A percentile compares a stretch with the other conserved stretches of the same genome.
phyloP scores from a whole-genome alignment of 2,329 filamentous ascomycete genomes.

The Fusarium bactridioides region DNA sequence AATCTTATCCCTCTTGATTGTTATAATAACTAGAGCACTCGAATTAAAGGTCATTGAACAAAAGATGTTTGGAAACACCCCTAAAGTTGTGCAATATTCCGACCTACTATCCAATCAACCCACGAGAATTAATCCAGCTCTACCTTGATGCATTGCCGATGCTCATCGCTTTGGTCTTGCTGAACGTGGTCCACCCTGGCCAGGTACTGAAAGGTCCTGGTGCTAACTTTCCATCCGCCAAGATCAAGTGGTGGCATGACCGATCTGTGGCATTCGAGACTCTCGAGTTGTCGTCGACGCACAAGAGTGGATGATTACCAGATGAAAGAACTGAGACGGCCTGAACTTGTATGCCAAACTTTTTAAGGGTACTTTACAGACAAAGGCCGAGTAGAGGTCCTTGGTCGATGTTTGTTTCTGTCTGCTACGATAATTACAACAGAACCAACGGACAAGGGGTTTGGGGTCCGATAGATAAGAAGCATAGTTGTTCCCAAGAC shows the following conservation, averaged over 20 bases:
- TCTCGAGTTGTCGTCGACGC: neutral
- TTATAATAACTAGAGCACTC: neutral
- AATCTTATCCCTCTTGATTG: neutral
- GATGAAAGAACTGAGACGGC: neutral
- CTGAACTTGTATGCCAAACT: neutral
- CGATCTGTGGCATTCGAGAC: neutral
- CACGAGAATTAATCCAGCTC: neutral
- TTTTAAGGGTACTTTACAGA: neutral
- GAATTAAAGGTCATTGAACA: accelerated
- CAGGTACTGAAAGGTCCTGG: neutral
- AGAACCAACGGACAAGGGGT: neutral
- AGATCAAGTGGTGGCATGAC: neutral
- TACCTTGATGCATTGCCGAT: neutral
- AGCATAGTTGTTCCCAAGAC: neutral
- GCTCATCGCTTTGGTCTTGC: neutral
- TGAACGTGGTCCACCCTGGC: neutral
- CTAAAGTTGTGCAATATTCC: no score
- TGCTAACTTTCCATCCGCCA: neutral
- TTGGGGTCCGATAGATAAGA: neutral
- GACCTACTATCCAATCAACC: no score
- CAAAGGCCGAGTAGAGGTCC: neutral
- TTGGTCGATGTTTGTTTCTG: neutral
- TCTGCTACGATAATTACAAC: neutral
- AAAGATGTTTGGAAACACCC: neutral
- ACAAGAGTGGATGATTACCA: neutral